Percentiles rank a stretch among this genome's conserved stretches.
These are phyloP conservation scores for Zhuliangozyma parablackwelliae DNA, from an alignment of 1,139 yeast species.

Conservation along the genomic window DNA sequence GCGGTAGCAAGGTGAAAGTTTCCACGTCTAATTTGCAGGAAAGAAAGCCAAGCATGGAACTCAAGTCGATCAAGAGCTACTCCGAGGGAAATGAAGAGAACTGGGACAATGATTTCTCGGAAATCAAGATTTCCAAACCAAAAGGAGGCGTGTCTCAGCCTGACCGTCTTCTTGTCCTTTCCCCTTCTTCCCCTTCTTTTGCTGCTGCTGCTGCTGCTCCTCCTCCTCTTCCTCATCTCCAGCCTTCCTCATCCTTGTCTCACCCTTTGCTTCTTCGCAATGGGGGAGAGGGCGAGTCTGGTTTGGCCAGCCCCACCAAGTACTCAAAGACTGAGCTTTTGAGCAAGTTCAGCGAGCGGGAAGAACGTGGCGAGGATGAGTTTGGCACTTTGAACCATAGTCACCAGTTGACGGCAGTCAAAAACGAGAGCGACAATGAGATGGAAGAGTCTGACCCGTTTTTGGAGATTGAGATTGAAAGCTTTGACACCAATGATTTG, in stretches of 20 bases:
- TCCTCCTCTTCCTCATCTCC: too few species aligned
- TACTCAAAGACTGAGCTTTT: slow-evolving; percentile 26
- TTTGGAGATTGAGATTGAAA: slow-evolving; percentile 34
- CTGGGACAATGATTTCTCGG: slow-evolving; percentile 34
- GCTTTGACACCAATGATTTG: slow-evolving; percentile 41
- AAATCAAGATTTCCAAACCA: slow-evolving; percentile 10
- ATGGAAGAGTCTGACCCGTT: slow-evolving; percentile 36
- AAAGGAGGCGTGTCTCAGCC: not conserved
- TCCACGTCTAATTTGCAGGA: slow-evolving; percentile 1
- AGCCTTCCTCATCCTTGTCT: too few species aligned
- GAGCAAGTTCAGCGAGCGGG: slow-evolving; percentile 24
- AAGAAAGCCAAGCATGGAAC: slow-evolving; percentile 8
- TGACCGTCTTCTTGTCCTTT: not conserved
- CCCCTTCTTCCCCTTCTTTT: too few species aligned
- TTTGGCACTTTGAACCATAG: slow-evolving; percentile 5
- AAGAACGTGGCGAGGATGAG: slow-evolving; percentile 13
- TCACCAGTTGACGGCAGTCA: not conserved
- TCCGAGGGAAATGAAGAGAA: slow-evolving; percentile 29
- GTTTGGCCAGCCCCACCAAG: slow-evolving; percentile 5
- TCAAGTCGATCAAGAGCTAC: slow-evolving; percentile 22
- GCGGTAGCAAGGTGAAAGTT: slow-evolving; percentile 2
- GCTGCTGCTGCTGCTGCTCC: too few species aligned
- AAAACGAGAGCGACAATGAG: slow-evolving; percentile 1
- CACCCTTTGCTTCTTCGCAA: too few species aligned
- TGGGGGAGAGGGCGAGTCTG: too few species aligned